These are phyloP conservation scores for Ramularia collo-cygni DNA, from an alignment of 2,329 filamentous ascomycete genomes.

Conservation along the genomic window DNA sequence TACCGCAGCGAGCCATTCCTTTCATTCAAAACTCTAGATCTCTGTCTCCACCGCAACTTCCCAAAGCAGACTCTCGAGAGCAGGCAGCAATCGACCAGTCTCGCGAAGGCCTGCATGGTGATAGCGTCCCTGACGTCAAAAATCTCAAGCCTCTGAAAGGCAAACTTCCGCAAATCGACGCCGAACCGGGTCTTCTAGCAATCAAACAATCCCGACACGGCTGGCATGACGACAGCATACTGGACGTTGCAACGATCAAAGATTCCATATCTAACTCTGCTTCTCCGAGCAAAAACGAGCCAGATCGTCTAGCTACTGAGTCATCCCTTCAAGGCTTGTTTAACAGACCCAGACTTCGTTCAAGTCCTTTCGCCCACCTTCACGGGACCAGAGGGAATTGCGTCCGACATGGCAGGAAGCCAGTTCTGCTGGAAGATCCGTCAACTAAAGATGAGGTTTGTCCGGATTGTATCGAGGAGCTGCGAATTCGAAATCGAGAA, in stretches of 20 bases:
- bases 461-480: constrained; percentile 28
- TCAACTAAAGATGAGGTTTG: constrained; percentile 20
- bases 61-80: no score
- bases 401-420: constrained; percentile 27
- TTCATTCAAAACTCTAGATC: constrained; percentile 8
- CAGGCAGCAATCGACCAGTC: no score
- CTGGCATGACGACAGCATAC: background rate
- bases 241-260: background rate
- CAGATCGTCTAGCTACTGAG: no score
- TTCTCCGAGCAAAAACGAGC: no score
- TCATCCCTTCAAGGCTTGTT: no score
- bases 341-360: no score
- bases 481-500: constrained; percentile 22
- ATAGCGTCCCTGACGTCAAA: no score
- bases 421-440: constrained; percentile 1
- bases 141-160: no score
- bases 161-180: no score
- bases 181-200: background rate
- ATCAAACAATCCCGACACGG: background rate
- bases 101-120: no score
- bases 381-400: constrained; percentile 23
- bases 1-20: constrained; percentile 16
- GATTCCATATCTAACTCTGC: no score
- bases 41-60: background rate
- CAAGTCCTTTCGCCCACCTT: constrained; percentile 15